These are phyloP conservation scores for Euryodendron excelsum DNA, from an alignment of 148 eudicot genomes.

Conservation along the genomic window DNA sequence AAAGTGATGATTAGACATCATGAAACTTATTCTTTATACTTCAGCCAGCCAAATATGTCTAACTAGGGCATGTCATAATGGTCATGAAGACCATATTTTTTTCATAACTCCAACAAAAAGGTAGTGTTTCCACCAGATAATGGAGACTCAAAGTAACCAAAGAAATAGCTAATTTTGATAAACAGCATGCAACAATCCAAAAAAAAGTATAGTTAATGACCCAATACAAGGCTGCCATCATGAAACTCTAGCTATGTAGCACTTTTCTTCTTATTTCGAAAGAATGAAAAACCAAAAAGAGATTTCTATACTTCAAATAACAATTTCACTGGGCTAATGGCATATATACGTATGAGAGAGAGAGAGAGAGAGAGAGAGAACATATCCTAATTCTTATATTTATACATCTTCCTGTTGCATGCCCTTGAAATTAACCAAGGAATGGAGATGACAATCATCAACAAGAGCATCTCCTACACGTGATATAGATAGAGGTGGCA, in stretches of 20 bases:
- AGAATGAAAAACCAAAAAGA: too few relatives aligned
- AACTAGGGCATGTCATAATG: neutral
- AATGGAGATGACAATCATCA: slow-evolving; percentile 21
- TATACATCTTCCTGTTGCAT: slow-evolving; percentile 45
- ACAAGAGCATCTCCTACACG: slow-evolving; percentile 24
- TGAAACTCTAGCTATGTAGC: too few relatives aligned
- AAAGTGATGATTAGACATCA: neutral
- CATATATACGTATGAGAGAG: too few relatives aligned
- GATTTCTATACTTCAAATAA: neutral
- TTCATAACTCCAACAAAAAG: neutral
- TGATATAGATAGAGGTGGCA: slow-evolving; percentile 13
- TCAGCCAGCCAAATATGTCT: neutral
- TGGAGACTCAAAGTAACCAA: neutral
- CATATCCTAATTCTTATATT: neutral
- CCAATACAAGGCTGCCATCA: too few relatives aligned
- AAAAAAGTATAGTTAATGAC: too few relatives aligned
- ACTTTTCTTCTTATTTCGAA: too few relatives aligned
- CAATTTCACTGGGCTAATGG: neutral
- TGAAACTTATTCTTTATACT: neutral
- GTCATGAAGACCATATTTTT: too few relatives aligned
- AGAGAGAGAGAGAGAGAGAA: too few relatives aligned
- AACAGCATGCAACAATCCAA: too few relatives aligned
- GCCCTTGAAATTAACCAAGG: slow-evolving; percentile 21
- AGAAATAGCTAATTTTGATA: too few relatives aligned
- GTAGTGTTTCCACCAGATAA: neutral